These are phyloP conservation scores for Coemansia sp. DNA, from an alignment of 192 early-diverging fungal species.

Conservation along the genomic window DNA sequence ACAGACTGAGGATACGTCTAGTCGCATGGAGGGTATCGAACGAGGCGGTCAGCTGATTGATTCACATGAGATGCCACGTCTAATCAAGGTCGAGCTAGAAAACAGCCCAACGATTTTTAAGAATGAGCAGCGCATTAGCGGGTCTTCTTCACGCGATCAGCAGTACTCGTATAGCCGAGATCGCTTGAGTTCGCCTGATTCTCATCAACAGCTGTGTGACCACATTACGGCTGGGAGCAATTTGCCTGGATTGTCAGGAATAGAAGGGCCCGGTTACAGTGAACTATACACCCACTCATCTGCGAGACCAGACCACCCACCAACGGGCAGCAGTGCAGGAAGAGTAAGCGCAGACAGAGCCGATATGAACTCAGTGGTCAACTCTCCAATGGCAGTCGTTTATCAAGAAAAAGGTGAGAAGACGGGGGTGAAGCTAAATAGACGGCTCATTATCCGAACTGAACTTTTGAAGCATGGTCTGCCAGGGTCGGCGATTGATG, in stretches of 20 bases:
- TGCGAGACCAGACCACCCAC: no score
- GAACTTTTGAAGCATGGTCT: background rate
- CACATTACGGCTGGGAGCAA: background rate
- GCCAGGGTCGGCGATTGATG: background rate
- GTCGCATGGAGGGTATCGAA: background rate
- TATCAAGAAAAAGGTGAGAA: background rate
- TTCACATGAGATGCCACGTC: background rate
- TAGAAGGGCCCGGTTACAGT: background rate
- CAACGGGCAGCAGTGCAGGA: background rate
- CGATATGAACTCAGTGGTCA: background rate
- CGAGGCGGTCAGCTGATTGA: background rate
- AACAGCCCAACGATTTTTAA: background rate
- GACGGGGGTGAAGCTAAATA: background rate
- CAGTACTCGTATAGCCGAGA: background rate
- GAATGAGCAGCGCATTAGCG: background rate
- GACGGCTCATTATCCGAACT: background rate
- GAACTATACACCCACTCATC: background rate
- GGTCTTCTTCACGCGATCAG: background rate
- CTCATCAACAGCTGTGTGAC: background rate
- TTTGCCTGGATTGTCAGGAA: no score
- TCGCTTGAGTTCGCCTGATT: background rate
- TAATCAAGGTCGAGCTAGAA: background rate
- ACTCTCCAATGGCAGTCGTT: background rate
- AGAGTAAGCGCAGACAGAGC: background rate
- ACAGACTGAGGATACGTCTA: background rate